These are phyloP conservation scores for Emergomyces pasteurianus DNA, from an alignment of 2,329 filamentous ascomycete genomes.

Conservation along the genomic window DNA sequence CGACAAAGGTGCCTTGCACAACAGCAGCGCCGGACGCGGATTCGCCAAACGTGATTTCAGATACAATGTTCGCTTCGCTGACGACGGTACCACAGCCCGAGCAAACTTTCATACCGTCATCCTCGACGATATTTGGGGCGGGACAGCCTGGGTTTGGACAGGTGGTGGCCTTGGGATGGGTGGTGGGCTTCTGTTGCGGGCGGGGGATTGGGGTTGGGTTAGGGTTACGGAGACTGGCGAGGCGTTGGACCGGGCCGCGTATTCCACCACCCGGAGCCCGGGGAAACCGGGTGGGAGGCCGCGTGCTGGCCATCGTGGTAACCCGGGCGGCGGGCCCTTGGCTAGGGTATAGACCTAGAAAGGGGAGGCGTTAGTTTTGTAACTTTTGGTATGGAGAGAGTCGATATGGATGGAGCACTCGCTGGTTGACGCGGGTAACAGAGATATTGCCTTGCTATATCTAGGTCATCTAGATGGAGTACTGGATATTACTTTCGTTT, in stretches of 20 bases:
- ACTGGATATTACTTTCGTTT: too few relatives aligned
- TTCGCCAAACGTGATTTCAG: slow-evolving; percentile 87
- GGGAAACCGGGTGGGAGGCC: slow-evolving; percentile 9
- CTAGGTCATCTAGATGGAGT: not conserved
- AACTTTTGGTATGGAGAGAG: not conserved
- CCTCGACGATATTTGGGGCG: slow-evolving; percentile 34
- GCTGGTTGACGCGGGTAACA: not conserved
- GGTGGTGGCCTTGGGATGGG: slow-evolving; percentile 23
- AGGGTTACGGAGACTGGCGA: slow-evolving; percentile 30
- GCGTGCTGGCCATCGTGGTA: slow-evolving; percentile 7
- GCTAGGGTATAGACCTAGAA: not conserved
- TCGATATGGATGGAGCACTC: not conserved
- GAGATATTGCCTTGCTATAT: not conserved
- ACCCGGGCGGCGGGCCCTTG: not conserved
- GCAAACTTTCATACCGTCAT: slow-evolving; percentile 49
- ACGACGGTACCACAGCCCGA: slow-evolving; percentile 74
- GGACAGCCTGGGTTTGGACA: slow-evolving; percentile 36
- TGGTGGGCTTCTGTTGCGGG: slow-evolving; percentile 15
- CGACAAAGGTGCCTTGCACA: slow-evolving; percentile 81
- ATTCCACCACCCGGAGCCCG: slow-evolving; percentile 20
- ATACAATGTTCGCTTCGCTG: slow-evolving; percentile 77
- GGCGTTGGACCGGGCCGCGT: slow-evolving; percentile 25
- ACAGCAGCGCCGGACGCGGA: slow-evolving; percentile 72
- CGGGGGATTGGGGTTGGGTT: slow-evolving; percentile 27
- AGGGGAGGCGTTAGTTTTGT: not conserved